A percentile compares a stretch with the other conserved stretches of the same genome.
Evolutionary conservation across 78 protist genomes (phyloP).

Genomic region (Parvularia atlantis): DNA sequence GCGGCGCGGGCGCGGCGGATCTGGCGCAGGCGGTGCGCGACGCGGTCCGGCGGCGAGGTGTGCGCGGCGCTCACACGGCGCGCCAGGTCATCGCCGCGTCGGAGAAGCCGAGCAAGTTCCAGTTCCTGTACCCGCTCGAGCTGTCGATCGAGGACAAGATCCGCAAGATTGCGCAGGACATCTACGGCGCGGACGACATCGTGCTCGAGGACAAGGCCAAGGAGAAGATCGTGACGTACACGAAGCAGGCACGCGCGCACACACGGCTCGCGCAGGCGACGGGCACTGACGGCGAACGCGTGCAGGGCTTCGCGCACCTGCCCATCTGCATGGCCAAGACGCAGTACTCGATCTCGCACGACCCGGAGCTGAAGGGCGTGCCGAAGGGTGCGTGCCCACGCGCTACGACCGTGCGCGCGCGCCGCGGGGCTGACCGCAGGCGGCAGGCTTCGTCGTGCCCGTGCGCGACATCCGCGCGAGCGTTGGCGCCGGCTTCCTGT

Average conservation of each 20-base stretch:
- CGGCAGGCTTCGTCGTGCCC: slow-evolving; percentile 76
- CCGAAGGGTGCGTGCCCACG: background rate
- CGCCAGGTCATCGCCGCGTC: slow-evolving; percentile 42
- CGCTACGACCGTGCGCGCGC: background rate
- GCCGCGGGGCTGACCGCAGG: slow-evolving; percentile 31
- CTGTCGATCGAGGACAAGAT: slow-evolving; percentile 74
- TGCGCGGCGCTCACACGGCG: too few relatives aligned
- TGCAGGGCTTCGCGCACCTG: slow-evolving; percentile 63
- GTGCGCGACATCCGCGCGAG: slow-evolving; percentile 69
- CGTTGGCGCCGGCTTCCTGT: slow-evolving; percentile 86
- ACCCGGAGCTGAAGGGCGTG: slow-evolving; percentile 72
- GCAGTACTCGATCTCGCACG: slow-evolving; percentile 76
- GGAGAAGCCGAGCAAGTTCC: slow-evolving; percentile 47
- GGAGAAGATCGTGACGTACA: slow-evolving; percentile 52
- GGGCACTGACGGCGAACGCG: background rate
- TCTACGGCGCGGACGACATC: slow-evolving; percentile 88
- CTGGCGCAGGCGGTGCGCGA: slow-evolving; percentile 78
- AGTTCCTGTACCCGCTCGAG: slow-evolving; percentile 65
- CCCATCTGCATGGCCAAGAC: slow-evolving; percentile 98
- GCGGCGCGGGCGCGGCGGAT: slow-evolving; percentile 77
- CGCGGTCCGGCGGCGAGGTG: too few relatives aligned
- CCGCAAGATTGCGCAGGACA: slow-evolving; percentile 55
- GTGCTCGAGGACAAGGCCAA: slow-evolving; percentile 36
- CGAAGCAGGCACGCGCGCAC: background rate
- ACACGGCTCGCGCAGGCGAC: too few relatives aligned